Base-by-base conservation (phyloP, 2,329 filamentous ascomycete genomes). In the Fusarium chuoi region DNA sequence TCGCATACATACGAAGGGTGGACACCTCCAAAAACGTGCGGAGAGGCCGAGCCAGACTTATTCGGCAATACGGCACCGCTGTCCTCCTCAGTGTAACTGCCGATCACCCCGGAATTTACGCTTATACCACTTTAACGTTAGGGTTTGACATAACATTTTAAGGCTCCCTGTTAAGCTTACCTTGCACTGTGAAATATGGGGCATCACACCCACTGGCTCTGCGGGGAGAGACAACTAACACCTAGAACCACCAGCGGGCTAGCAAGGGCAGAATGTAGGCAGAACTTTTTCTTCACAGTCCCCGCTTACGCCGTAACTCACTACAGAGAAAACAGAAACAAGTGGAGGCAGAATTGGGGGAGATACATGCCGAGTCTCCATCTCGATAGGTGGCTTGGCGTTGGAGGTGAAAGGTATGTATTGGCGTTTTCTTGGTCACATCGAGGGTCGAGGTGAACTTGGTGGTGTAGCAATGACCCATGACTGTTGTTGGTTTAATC, bases 51-150 rank as follows among this genome's bases (percentile, higher is more conserved):
- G 45, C 63, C 30, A 51, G 62, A 51, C 64, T 33, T 60, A 22
- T 46, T 58, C 75, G 72, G 75, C 61, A 73, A 77, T 39, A 51
- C 73, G 75, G 75, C 75, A 77, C 63, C 56, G 33, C 30, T 24
- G 22, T 38, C 11, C 33, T 58, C 38, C 56, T 66, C 48, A 68
- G 48, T 45, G 51, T 62, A 51, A 51, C 33, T 70, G 67, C 67
- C 66, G 67, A 70, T 70, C 67, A 58, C 66, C 66, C 65, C 57
- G 36, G 66, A 35, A 51, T 68, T 56, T 65, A 65, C 60, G 59
- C 67, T 70, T 70, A 70, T 70, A 33, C 67, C 24, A 63, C 54
- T 65, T 59, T 62, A 58, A 62, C 59, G 59, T 68, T 70, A 71
- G 67, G 54, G 60, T 70, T 70, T 62, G 22, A 1, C 18, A 49